These are phyloP conservation scores for Polyplosphaeria fusca DNA, from an alignment of 495 filamentous ascomycete genomes.

Conservation along the genomic window DNA sequence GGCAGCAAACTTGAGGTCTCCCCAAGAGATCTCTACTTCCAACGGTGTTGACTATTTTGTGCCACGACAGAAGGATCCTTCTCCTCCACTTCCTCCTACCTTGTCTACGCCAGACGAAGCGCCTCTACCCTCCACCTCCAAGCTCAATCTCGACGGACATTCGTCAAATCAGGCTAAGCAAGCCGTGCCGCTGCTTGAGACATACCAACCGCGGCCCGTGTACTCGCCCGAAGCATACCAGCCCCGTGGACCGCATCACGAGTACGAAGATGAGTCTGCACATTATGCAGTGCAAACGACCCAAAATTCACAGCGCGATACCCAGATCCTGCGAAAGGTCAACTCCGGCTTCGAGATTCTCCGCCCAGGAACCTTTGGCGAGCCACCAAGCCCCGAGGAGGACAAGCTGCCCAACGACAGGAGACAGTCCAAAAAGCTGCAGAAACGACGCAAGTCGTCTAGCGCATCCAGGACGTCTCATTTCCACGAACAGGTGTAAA, in stretches of 20 bases:
- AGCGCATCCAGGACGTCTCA: slow-evolving; percentile 13
- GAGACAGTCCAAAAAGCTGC: slow-evolving; percentile 37
- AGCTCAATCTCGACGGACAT: slow-evolving; percentile 15
- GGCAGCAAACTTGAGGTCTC: slow-evolving; percentile 18
- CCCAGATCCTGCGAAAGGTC: slow-evolving; percentile 53
- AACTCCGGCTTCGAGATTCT: slow-evolving; percentile 63
- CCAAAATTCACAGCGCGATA: slow-evolving; percentile 39
- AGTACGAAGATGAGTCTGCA: slow-evolving; percentile 9
- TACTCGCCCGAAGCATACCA: slow-evolving; percentile 21
- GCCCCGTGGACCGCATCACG: slow-evolving; percentile 21
- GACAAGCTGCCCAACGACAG: slow-evolving; percentile 30
- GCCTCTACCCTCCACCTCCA: background rate
- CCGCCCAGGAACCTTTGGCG: slow-evolving; percentile 50
- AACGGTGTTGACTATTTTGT: slow-evolving; percentile 37
- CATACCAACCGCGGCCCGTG: slow-evolving; percentile 13
- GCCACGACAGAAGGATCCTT: slow-evolving; percentile 28
- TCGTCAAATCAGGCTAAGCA: slow-evolving; percentile 19
- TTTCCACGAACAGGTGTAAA: slow-evolving; percentile 26
- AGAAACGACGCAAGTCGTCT: slow-evolving; percentile 31
- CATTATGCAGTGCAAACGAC: slow-evolving; percentile 20
- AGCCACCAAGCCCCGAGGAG: slow-evolving; percentile 15
- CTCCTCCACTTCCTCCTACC: slow-evolving; percentile 16
- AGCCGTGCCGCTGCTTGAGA: slow-evolving; percentile 27
- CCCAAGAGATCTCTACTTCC: slow-evolving; percentile 16
- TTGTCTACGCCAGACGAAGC: background rate